These are phyloP conservation scores for Conticribra guillardii DNA, from an alignment of 108 stramenopile genomes.

Conservation along the genomic window DNA sequence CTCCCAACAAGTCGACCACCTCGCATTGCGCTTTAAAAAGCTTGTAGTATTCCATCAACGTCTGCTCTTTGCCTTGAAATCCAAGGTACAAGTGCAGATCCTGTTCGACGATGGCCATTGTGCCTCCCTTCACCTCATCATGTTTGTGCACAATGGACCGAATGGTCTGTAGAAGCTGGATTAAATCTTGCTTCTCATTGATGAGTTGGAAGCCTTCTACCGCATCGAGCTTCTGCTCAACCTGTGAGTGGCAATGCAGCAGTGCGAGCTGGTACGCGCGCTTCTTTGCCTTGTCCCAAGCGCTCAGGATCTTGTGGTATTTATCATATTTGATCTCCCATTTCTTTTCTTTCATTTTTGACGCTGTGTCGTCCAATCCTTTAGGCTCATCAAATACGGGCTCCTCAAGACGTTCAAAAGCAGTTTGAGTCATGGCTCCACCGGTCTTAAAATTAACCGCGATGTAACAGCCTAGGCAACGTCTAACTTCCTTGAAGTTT, in stretches of 20 bases:
- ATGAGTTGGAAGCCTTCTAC: neutral
- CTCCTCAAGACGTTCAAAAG: neutral
- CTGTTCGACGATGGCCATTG: neutral
- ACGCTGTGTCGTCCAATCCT: neutral
- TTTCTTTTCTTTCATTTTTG: conserved; percentile 3
- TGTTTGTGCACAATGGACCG: neutral
- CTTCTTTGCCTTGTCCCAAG: neutral
- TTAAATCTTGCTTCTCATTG: neutral
- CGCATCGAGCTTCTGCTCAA: neutral
- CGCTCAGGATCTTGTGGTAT: neutral
- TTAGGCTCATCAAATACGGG: neutral
- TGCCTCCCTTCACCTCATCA: too few species aligned
- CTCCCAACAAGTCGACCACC: neutral
- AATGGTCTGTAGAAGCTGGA: neutral
- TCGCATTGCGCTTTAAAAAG: neutral
- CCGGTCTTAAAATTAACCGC: neutral
- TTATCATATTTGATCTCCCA: neutral
- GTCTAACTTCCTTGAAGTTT: neutral
- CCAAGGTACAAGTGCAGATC: neutral
- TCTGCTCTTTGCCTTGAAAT: neutral
- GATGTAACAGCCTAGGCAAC: neutral
- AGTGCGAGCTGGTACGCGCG: too few species aligned
- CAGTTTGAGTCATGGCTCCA: neutral
- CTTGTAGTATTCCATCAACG: too few species aligned
- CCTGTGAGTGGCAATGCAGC: neutral